These are phyloP conservation scores for Neurospora sp. DNA, from an alignment of 495 filamentous ascomycete species.

Conservation along the genomic window DNA sequence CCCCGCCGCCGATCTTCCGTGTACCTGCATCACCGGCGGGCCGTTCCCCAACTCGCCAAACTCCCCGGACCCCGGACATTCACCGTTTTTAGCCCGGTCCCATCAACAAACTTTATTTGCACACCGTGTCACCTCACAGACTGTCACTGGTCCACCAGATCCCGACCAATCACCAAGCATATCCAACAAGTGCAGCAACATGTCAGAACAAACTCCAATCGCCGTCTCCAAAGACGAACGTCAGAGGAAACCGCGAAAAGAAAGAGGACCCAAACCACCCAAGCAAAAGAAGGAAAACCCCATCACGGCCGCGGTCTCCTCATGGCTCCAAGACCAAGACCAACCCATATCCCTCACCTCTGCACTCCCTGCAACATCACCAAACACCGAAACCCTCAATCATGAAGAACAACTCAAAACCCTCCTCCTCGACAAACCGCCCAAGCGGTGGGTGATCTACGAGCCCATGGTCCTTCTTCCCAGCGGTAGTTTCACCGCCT, in stretches of 20 bases:
- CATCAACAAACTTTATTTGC: neutral
- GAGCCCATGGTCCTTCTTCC: slow-evolving; percentile 61
- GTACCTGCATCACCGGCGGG: neutral
- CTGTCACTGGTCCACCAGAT: neutral
- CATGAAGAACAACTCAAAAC: neutral
- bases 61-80: neutral
- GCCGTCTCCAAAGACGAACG: neutral
- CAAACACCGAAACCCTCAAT: no score
- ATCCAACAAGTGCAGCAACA: neutral
- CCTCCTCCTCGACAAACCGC: slow-evolving; percentile 33
- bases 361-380: no score
- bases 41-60: neutral
- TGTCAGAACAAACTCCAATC: neutral
- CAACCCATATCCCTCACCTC: neutral
- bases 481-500: slow-evolving; percentile 42
- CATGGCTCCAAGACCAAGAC: slow-evolving; percentile 18
- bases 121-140: neutral
- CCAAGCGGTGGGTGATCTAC: slow-evolving; percentile 60
- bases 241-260: neutral
- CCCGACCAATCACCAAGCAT: neutral
- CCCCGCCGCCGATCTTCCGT: neutral
- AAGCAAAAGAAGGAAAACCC: slow-evolving; percentile 19
- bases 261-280: neutral
- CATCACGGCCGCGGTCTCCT: slow-evolving; percentile 18
- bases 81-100: neutral